These are phyloP conservation scores for Stromatinia cepivora DNA, from an alignment of 2,329 filamentous ascomycete genomes.

Conservation along the genomic window DNA sequence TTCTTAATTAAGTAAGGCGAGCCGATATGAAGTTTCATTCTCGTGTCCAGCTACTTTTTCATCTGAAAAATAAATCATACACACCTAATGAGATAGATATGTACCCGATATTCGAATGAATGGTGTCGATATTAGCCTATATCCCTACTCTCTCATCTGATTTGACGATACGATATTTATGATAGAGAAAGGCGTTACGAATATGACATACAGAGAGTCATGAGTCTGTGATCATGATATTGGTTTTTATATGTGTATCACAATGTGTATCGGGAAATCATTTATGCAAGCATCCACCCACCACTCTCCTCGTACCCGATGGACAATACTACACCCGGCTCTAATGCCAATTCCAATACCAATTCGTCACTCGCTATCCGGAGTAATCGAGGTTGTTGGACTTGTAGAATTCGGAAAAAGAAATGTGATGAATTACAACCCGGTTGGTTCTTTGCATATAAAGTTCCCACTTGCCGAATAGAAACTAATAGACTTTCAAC, in stretches of 20 bases:
- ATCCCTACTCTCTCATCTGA: not conserved
- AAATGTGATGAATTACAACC: slow-evolving; percentile 65
- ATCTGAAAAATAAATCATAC: not conserved
- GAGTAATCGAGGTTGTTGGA: slow-evolving; percentile 56
- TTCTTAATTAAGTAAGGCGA: slow-evolving; percentile 5
- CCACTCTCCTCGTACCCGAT: not conserved
- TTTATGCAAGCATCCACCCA: slow-evolving; percentile 6
- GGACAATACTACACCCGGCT: not conserved
- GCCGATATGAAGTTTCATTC: not conserved
- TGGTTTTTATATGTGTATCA: slow-evolving; percentile 5
- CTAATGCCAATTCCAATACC: not conserved
- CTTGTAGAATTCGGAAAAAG: slow-evolving; percentile 62
- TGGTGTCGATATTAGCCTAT: not conserved
- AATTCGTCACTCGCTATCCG: slow-evolving; percentile 18
- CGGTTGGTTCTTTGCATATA: slow-evolving; percentile 40
- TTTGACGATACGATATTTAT: not conserved
- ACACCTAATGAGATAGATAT: too few relatives aligned
- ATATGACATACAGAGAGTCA: slow-evolving; percentile 1
- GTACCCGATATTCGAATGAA: not conserved
- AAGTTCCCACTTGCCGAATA: not conserved
- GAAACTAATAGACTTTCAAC: not conserved
- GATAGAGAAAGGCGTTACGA: not conserved
- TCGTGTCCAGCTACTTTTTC: slow-evolving; percentile 17
- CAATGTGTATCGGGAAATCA: slow-evolving; percentile 6
- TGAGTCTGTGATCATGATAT: not conserved